Percentiles rank a stretch among this genome's conserved stretches.
Evolutionary conservation across 2,329 filamentous ascomycete genomes (phyloP).

Genomic region (Fusarium euwallaceae): DNA sequence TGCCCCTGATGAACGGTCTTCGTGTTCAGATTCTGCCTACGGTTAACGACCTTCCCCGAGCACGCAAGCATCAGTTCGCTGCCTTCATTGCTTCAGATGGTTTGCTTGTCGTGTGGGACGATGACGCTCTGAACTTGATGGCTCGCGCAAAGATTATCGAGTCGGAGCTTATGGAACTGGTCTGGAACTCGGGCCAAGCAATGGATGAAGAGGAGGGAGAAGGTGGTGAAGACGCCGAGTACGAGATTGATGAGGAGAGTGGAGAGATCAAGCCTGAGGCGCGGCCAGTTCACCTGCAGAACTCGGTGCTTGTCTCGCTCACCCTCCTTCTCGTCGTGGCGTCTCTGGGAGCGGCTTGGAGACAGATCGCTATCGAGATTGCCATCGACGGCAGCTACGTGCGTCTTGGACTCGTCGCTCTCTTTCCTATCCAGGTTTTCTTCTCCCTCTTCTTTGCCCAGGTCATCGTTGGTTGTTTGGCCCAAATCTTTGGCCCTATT

Average conservation of each 20-base stretch:
- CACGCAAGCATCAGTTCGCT: constrained; percentile 83
- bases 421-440: constrained; percentile 81
- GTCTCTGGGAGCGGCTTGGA: constrained; percentile 77
- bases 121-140: constrained; percentile 79
- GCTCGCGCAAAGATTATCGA: constrained; percentile 79
- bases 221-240: constrained; percentile 63
- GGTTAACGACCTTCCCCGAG: constrained; percentile 76
- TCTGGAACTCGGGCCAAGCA: constrained; percentile 74
- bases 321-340: constrained; percentile 75
- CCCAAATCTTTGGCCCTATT: constrained; percentile 82
- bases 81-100: constrained; percentile 81
- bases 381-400: constrained; percentile 73
- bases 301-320: constrained; percentile 75
- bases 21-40: constrained; percentile 81
- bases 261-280: constrained; percentile 74
- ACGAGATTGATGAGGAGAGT: constrained; percentile 78
- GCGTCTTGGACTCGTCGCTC: constrained; percentile 73
- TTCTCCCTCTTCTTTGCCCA: constrained; percentile 87
- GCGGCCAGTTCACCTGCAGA: constrained; percentile 77
- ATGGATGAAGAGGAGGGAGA: constrained; percentile 65
- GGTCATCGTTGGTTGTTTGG: constrained; percentile 81
- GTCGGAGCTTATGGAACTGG: constrained; percentile 80
- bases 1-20: constrained; percentile 82
- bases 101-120: constrained; percentile 85
- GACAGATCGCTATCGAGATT: constrained; percentile 77